These are phyloP conservation scores for Fomitopsis schrenkii DNA, from an alignment of 1,284 basidiomycete genomes.

Conservation along the genomic window DNA sequence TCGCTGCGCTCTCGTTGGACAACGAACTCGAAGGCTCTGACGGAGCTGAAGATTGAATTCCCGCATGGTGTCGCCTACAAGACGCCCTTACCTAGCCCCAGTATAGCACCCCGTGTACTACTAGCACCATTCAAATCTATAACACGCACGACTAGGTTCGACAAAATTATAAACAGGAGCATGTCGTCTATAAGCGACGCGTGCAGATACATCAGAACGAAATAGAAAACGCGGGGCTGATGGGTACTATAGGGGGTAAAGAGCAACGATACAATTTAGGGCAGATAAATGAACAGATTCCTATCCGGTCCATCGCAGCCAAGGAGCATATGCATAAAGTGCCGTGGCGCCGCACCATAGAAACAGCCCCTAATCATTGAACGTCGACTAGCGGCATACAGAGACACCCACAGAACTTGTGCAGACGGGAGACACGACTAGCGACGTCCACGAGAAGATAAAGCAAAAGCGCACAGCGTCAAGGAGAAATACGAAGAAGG, in stretches of 20 bases:
- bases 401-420: background rate
- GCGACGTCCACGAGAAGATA: slow-evolving; percentile 9
- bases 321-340: background rate
- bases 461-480: slow-evolving; percentile 9
- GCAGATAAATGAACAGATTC: background rate
- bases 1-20: slow-evolving; percentile 20
- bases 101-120: no score
- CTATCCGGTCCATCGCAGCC: background rate
- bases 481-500: slow-evolving; percentile 1
- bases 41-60: background rate
- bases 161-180: background rate
- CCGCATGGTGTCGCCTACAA: background rate
- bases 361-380: background rate
- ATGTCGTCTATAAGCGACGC: background rate
- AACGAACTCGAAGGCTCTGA: slow-evolving; percentile 2
- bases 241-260: no score
- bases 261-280: background rate
- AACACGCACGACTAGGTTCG: background rate
- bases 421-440: background rate
- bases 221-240: no score
- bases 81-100: no score
- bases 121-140: no score
- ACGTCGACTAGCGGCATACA: background rate
- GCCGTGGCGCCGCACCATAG: background rate
- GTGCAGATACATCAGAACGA: background rate